phyloP scores from a whole-genome alignment of 805 yeast genomes.

The Ogataea thermomethanolica region DNA sequence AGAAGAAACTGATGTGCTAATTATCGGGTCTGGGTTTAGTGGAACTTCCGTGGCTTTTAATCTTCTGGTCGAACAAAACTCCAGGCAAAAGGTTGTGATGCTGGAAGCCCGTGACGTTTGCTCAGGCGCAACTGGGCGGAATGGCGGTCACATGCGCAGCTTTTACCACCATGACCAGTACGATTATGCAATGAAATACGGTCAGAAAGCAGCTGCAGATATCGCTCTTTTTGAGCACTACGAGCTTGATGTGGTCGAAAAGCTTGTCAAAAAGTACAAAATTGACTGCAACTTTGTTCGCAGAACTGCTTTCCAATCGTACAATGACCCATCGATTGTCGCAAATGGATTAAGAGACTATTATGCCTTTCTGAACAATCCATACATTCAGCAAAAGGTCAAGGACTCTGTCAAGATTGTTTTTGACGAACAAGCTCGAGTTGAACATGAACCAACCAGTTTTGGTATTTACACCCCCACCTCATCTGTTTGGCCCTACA shows the following conservation, averaged over 20 bases:
- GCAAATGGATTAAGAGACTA: constrained; percentile 21
- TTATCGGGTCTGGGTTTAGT: constrained; percentile 45
- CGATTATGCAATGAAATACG: constrained; percentile 14
- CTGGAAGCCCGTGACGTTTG: constrained; percentile 32
- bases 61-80: constrained; percentile 31
- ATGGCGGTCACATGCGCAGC: constrained; percentile 47
- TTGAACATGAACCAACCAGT: constrained; percentile 27
- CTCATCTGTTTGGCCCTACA: constrained; percentile 44
- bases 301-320: constrained; percentile 35
- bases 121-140: constrained; percentile 44
- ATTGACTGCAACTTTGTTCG: constrained; percentile 39
- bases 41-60: constrained; percentile 41
- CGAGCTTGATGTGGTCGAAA: constrained; percentile 32
- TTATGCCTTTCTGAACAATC: constrained; percentile 26
- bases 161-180: constrained; percentile 21
- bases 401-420: constrained; percentile 31
- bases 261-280: constrained; percentile 31
- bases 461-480: constrained; percentile 40
- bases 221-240: constrained; percentile 35
- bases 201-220: constrained; percentile 33
- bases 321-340: constrained; percentile 19
- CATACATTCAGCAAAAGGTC: constrained; percentile 25
- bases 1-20: constrained; percentile 34
- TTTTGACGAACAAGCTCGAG: constrained; percentile 31
- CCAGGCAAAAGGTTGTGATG: constrained; percentile 10